Base-by-base conservation (phyloP, 805 yeast species). In the Metschnikowia lachancei region DNA sequence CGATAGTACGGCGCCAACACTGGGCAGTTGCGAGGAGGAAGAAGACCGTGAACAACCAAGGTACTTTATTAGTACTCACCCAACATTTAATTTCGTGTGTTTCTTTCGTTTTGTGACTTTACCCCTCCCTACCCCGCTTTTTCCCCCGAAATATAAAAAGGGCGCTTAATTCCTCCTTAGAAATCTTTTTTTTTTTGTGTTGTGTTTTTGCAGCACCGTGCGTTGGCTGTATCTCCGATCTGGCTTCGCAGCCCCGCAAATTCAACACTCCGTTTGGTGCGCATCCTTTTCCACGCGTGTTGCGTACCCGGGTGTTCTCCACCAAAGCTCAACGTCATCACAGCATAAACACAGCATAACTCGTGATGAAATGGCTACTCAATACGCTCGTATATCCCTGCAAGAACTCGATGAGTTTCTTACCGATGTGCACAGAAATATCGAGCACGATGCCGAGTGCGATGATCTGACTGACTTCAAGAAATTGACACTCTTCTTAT, bases 331-430 rank as follows among this genome's bases (percentile, higher is more conserved):
- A 9, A 17, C n/a, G n/a, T n/a, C n/a, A n/a, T n/a, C n/a, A n/a
- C n/a, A n/a, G n/a, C n/a, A n/a, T 8, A 20, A 14, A 26, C 28
- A 3, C 19, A 13, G 10, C 24, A 20, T 12, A 14, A 24, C 49
- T 35, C 46, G 45, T 39, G 45, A 38, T 35, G 46, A 29, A 38
- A 47, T 45, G 50, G 34, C 47, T 10, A 32, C 50, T 19, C 50
- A 53, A 11, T 43, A 50, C 45, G 57, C 55, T 48, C 47, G 53
- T 36, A 59, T 68, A 41, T 49, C 59, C 43, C 42, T 57, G 16
- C 47, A 52, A 10, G 75, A 71, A 39, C 55, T 71, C 34, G 42
- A 47, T 8, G 55, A 50, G 47, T 70, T 72, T 45, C 58, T 72
- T 17, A 54, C 60, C 28, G 76, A 71, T 45, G 63, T 72, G 26